Base-by-base conservation (phyloP, 345 rosid genomes). In the Litchi chinensis region DNA sequence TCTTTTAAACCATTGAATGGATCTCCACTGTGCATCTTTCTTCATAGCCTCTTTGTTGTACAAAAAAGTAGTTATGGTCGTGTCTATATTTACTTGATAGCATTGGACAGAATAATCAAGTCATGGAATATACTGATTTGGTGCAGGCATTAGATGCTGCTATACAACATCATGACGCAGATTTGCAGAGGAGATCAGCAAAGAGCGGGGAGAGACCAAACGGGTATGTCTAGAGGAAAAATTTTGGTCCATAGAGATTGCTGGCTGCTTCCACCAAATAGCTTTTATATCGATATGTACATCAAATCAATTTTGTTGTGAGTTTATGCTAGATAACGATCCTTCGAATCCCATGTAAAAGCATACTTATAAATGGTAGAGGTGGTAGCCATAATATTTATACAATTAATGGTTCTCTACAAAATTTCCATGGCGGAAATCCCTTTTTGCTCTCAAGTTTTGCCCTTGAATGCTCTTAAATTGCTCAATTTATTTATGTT, bases 101-200 rank as follows among this genome's bases (percentile, higher is more conserved):
- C 46, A 40, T 41, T 9, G 8, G 5, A 40, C 32, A 19, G 32
- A 32, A 65, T 12, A n/a, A 5, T 54, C 59, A 54, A 21, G 5
- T 76, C 65, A 67, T 21, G 22, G 22, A 52, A 37, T 39, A 16
- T 5, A 41, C 19, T n/a, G 43, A 13, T 56, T 76, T 2, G 37
- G 18, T 79, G 65, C 77, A 85, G 87, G 85, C 87, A 26, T 63
- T 85, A 67, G 85, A 85, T 69, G 83, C 87, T 32, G 87, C 87
- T 10, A 82, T 82, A 68, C 87, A 82, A 75, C 87, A 85, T 80
- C 75, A 82, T 19, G 87, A 85, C 65, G 85, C 81, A 46, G 83
- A 85, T 52, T 26, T 77, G 41, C 87, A 85, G 81, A 82, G 82
- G 68, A 76, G 85, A 79, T 77, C 85, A 0, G 82, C 83, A 4